Evolutionary conservation across 805 yeast species (phyloP).

Genomic region (Saturnispora bothae): DNA sequence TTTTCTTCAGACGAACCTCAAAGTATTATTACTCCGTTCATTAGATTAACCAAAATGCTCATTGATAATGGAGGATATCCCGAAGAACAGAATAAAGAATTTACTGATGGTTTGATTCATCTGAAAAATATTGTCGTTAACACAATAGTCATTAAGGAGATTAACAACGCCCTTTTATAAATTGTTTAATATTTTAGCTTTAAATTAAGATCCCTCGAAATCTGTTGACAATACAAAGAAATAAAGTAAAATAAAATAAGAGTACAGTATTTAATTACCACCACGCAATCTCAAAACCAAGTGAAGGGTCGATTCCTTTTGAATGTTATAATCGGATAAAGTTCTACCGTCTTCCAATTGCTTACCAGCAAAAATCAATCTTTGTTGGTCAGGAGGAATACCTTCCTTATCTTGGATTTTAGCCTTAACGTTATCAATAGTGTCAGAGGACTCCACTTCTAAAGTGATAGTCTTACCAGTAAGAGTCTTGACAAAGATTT

Average conservation of each 20-base stretch:
- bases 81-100: constrained; percentile 35
- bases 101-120: constrained; percentile 24
- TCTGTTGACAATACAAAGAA: neutral
- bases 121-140: constrained; percentile 26
- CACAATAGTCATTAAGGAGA: constrained; percentile 36
- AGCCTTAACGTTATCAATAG: constrained; percentile 93
- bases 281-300: constrained; percentile 97
- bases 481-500: constrained; percentile 45
- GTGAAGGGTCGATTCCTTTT: constrained; percentile 93
- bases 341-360: constrained; percentile 96
- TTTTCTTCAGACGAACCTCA: constrained; percentile 30
- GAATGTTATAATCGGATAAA: constrained; percentile 94
- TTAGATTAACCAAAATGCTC: constrained; percentile 18
- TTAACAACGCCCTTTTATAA: constrained; percentile 16
- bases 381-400: constrained; percentile 96
- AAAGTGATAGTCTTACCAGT: constrained; percentile 68
- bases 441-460: constrained; percentile 96
- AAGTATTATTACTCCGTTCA: constrained; percentile 45
- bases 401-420: constrained; percentile 97
- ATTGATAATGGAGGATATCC: constrained; percentile 1
- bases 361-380: constrained; percentile 96
- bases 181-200: too few species aligned
- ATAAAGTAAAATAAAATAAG: neutral
- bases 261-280: constrained; percentile 41
- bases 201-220: too few species aligned